phyloP scores from a whole-genome alignment of 805 yeast species.

The Candida gorgasii region DNA sequence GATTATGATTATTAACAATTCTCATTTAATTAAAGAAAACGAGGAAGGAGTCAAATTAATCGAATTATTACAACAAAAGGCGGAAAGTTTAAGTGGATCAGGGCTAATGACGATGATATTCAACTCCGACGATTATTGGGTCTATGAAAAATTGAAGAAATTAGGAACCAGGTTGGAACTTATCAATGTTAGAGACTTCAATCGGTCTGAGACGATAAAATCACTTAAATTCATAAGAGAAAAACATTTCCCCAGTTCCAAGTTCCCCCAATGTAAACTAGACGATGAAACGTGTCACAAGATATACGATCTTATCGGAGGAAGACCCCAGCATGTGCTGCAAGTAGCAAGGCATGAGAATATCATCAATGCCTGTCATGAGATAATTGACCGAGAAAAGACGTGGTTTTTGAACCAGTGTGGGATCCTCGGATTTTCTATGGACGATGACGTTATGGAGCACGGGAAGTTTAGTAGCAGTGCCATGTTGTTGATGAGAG shows the following conservation, averaged over 20 bases:
- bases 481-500: slow-evolving; percentile 72
- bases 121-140: slow-evolving; percentile 86
- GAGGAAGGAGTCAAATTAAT: slow-evolving; percentile 71
- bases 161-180: slow-evolving; percentile 76
- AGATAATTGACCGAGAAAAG: slow-evolving; percentile 73
- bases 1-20: slow-evolving; percentile 67
- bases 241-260: slow-evolving; percentile 31
- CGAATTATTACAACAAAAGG: slow-evolving; percentile 79
- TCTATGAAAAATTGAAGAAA: slow-evolving; percentile 71
- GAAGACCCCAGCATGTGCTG: slow-evolving; percentile 79
- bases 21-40: slow-evolving; percentile 74
- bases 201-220: slow-evolving; percentile 52
- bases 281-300: slow-evolving; percentile 44
- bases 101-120: slow-evolving; percentile 70
- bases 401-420: slow-evolving; percentile 87
- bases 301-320: slow-evolving; percentile 73
- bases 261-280: slow-evolving; percentile 39
- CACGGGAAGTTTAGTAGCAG: slow-evolving; percentile 72
- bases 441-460: slow-evolving; percentile 92
- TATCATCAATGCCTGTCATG: slow-evolving; percentile 62
- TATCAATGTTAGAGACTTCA: slow-evolving; percentile 65
- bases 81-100: slow-evolving; percentile 73
- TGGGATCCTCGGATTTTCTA: slow-evolving; percentile 69
- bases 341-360: slow-evolving; percentile 64
- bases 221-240: slow-evolving; percentile 56